Evolutionary conservation across 2,329 filamentous ascomycete genomes (phyloP).

Genomic region (Setomelanomma holmii): DNA sequence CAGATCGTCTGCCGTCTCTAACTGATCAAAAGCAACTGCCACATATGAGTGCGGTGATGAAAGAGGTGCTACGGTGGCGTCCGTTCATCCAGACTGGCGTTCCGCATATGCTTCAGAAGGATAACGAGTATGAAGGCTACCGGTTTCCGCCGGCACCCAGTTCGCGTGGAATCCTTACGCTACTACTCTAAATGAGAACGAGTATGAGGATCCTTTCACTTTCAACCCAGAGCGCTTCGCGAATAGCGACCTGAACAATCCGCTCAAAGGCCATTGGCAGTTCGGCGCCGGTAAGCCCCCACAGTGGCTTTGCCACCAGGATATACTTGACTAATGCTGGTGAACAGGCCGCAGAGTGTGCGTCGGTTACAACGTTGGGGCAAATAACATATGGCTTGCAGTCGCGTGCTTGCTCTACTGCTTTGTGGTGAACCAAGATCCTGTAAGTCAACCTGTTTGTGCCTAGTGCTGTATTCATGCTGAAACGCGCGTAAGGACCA

Average conservation of each 20-base stretch:
- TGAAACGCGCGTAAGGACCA: no score
- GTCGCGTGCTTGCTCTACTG: conserved; percentile 14
- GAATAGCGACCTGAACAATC: conserved; percentile 19
- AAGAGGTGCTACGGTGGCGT: not conserved
- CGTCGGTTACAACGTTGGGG: conserved; percentile 24
- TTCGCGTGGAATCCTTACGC: conserved; percentile 33
- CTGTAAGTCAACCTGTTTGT: no score
- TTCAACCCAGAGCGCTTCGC: conserved; percentile 33
- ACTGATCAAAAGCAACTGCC: not conserved
- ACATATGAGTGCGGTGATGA: not conserved
- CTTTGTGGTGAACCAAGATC: not conserved
- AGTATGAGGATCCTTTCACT: conserved; percentile 15
- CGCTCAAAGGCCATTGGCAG: conserved; percentile 37
- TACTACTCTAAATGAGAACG: conserved; percentile 6
- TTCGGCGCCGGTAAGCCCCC: conserved; percentile 27
- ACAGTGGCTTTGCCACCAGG: not conserved
- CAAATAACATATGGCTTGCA: conserved; percentile 30
- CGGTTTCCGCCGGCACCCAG: conserved; percentile 27
- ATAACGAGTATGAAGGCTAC: conserved; percentile 19
- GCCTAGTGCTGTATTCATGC: no score
- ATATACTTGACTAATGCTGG: not conserved
- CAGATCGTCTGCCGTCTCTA: not conserved
- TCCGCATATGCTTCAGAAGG: not conserved
- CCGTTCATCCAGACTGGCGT: not conserved
- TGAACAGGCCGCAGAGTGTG: conserved; percentile 18